Percentiles rank a stretch among this genome's conserved stretches.
These are phyloP conservation scores for Phaseolus coccineus DNA, from an alignment of 331 rosid genomes.

Conservation along the genomic window DNA sequence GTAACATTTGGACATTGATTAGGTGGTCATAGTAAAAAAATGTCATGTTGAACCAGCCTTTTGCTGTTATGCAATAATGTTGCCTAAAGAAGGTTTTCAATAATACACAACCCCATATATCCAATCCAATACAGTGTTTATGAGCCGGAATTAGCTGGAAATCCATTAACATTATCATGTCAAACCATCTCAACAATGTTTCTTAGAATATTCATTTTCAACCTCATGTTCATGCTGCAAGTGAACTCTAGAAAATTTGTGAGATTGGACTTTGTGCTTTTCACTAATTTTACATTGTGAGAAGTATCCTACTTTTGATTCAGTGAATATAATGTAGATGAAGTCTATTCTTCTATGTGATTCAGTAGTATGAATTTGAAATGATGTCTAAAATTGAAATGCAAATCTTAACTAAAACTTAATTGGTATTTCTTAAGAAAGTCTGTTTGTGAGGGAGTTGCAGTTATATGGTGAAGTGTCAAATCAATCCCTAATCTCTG, in stretches of 20 bases:
- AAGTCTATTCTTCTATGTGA: neutral
- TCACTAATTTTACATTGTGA: neutral
- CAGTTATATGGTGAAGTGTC: slow-evolving; percentile 11
- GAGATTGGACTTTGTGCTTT: slow-evolving; percentile 7
- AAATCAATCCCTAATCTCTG: slow-evolving; percentile 15
- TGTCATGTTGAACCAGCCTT: neutral
- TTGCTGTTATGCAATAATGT: slow-evolving; percentile 24
- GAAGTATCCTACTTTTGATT: slow-evolving; percentile 8
- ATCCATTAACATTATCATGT: neutral
- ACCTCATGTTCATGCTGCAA: slow-evolving; percentile 33
- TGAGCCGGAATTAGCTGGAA: neutral
- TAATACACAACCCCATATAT: slow-evolving; percentile 3
- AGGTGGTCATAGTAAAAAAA: neutral
- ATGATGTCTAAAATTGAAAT: slow-evolving; percentile 5
- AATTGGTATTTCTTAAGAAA: neutral
- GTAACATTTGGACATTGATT: neutral
- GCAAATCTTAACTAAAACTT: neutral
- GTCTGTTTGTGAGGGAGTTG: neutral
- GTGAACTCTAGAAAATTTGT: neutral
- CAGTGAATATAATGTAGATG: neutral
- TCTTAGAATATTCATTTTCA: slow-evolving; percentile 14
- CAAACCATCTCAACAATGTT: neutral
- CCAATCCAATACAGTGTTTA: neutral
- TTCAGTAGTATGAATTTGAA: neutral
- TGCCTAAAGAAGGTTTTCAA: slow-evolving; percentile 17